Evolutionary conservation across 768 basidiomycete species (phyloP).

Genomic region (Galerina marginata): DNA sequence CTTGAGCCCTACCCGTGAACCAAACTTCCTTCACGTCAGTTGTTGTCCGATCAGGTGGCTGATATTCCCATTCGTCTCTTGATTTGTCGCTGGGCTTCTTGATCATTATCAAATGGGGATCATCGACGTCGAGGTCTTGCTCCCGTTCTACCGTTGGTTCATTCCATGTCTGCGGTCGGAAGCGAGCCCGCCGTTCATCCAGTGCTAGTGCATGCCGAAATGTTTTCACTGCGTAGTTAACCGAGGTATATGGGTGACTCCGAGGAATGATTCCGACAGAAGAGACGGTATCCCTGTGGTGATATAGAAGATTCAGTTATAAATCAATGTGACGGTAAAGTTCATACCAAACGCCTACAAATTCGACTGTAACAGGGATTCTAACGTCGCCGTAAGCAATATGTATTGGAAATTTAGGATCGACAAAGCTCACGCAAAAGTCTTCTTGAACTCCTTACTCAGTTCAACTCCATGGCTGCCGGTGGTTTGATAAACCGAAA

Average conservation of each 20-base stretch:
- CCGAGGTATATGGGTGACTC: slow-evolving; percentile 17
- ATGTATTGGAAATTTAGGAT: not conserved
- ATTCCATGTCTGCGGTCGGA: slow-evolving; percentile 15
- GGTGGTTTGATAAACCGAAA: slow-evolving; percentile 29
- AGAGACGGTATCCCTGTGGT: slow-evolving; percentile 19
- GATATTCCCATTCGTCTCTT: slow-evolving; percentile 10
- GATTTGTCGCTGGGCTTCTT: not conserved
- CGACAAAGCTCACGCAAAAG: slow-evolving; percentile 18
- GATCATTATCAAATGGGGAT: not conserved
- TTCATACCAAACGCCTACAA: slow-evolving; percentile 33
- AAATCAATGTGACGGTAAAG: not conserved
- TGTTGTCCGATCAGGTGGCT: slow-evolving; percentile 6
- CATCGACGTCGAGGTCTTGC: slow-evolving; percentile 19
- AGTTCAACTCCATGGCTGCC: slow-evolving; percentile 29
- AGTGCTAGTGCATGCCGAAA: slow-evolving; percentile 23
- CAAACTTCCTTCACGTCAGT: slow-evolving; percentile 19
- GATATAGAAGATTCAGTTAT: not conserved
- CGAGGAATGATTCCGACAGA: slow-evolving; percentile 23
- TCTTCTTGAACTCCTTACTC: slow-evolving; percentile 32
- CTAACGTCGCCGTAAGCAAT: not conserved
- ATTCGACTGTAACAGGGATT: slow-evolving; percentile 26
- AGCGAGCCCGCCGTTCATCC: slow-evolving; percentile 20
- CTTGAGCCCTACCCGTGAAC: slow-evolving; percentile 9
- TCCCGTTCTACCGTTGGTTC: slow-evolving; percentile 13
- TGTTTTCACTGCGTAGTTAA: slow-evolving; percentile 14